Conservation (phyloP, 108 stramenopile genomes). For the Cylindrotheca closterium region DNA sequence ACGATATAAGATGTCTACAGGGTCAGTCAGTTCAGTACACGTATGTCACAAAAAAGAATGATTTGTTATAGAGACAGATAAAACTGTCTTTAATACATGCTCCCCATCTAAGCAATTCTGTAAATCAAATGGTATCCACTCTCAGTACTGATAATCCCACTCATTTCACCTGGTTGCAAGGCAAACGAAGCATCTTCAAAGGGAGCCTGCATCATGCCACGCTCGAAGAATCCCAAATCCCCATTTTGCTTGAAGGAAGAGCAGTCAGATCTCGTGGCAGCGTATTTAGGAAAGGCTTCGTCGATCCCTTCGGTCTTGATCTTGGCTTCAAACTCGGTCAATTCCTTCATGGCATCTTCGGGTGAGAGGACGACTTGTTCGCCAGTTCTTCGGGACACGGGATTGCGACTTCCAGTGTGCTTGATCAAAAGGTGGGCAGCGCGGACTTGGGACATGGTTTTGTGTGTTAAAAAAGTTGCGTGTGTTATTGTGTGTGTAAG, state of each 20-base stretch:
- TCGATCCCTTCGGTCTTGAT: constrained; percentile 64
- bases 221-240: constrained; percentile 87
- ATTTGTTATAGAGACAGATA: too few relatives aligned
- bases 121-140: constrained; percentile 96
- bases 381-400: constrained; percentile 83
- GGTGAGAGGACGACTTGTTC: constrained; percentile 67
- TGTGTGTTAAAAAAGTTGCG: background rate
- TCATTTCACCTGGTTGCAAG: constrained; percentile 83
- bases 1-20: too few relatives aligned
- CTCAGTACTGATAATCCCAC: constrained; percentile 90
- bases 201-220: constrained; percentile 88
- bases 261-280: constrained; percentile 75
- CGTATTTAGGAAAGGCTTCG: constrained; percentile 77
- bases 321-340: constrained; percentile 57
- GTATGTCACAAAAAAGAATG: too few relatives aligned
- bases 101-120: constrained; percentile 69
- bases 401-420: constrained; percentile 83
- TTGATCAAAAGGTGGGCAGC: constrained; percentile 94
- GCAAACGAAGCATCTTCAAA: constrained; percentile 95
- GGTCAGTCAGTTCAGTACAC: too few relatives aligned
- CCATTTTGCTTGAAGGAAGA: constrained; percentile 72
- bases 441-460: constrained; percentile 68
- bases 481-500: background rate
- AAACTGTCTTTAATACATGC: too few relatives aligned
- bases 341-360: constrained; percentile 66